phyloP scores from a whole-genome alignment of 192 early-diverging fungal species.

The Gaertneriomyces sp. region DNA sequence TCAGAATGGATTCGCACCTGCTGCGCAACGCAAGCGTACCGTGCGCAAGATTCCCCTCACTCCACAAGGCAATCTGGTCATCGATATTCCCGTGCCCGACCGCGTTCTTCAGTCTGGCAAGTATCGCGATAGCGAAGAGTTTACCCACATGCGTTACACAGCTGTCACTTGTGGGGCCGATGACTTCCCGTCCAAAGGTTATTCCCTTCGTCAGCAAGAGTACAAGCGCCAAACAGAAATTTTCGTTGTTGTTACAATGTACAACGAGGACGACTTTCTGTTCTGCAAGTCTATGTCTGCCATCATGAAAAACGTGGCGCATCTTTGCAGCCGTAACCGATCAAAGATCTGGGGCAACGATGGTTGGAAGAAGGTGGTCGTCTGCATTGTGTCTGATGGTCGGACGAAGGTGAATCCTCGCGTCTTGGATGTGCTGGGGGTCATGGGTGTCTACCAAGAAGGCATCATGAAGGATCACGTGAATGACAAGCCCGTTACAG shows the following conservation, averaged over 20 bases:
- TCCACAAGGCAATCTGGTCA: constrained; percentile 42
- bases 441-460: constrained; percentile 68
- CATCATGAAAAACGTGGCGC: constrained; percentile 86
- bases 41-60: constrained; percentile 44
- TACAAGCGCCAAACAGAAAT: constrained; percentile 77
- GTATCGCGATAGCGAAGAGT: constrained; percentile 66
- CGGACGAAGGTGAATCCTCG: constrained; percentile 75
- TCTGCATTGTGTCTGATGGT: constrained; percentile 90
- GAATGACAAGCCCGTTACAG: constrained; percentile 66
- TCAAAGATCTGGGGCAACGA: constrained; percentile 77
- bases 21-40: constrained; percentile 28
- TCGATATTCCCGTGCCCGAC: constrained; percentile 43
- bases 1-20: too few species aligned
- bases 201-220: constrained; percentile 67
- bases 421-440: constrained; percentile 72
- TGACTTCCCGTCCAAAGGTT: constrained; percentile 62
- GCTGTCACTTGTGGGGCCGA: constrained; percentile 84
- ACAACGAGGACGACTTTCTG: constrained; percentile 82
- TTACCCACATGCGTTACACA: constrained; percentile 92
- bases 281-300: constrained; percentile 87
- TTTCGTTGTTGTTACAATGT: constrained; percentile 91
- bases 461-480: constrained; percentile 59
- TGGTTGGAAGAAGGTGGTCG: constrained; percentile 90
- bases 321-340: constrained; percentile 75
- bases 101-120: constrained; percentile 38